phyloP scores from a whole-genome alignment of 257 asterid species.

The Mitragyna speciosa region DNA sequence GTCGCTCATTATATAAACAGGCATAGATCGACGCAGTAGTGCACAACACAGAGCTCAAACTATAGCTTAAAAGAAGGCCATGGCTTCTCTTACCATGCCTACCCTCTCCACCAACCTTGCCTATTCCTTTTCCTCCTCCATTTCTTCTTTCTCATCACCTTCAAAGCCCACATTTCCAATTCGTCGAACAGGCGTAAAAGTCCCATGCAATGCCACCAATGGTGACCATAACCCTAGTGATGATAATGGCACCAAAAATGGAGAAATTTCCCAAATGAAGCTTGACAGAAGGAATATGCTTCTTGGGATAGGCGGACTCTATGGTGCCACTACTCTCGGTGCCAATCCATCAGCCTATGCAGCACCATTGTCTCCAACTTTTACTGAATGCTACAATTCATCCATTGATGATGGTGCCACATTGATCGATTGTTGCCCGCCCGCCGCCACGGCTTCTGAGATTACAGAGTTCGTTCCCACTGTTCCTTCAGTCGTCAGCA shows the following conservation, averaged over 20 bases:
- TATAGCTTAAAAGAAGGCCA: no score
- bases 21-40: no score
- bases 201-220: not conserved
- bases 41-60: no score
- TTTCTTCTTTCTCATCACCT: not conserved
- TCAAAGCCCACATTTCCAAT: not conserved
- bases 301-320: slow-evolving; percentile 24
- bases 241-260: not conserved
- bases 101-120: no score
- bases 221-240: not conserved
- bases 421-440: slow-evolving; percentile 57
- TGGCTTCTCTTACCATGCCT: no score
- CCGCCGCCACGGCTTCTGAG: not conserved
- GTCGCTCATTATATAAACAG: no score
- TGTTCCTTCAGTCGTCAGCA: not conserved
- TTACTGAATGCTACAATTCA: not conserved
- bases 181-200: not conserved
- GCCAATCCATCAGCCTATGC: not conserved
- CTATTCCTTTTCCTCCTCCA: not conserved
- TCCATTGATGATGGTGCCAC: not conserved
- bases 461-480: slow-evolving; percentile 38
- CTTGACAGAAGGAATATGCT: slow-evolving; percentile 20
- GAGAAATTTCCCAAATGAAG: not conserved
- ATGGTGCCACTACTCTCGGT: slow-evolving; percentile 15
- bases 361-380: slow-evolving; percentile 18